phyloP scores from a whole-genome alignment of 345 rosid genomes.

The Eutrema heterophyllum region DNA sequence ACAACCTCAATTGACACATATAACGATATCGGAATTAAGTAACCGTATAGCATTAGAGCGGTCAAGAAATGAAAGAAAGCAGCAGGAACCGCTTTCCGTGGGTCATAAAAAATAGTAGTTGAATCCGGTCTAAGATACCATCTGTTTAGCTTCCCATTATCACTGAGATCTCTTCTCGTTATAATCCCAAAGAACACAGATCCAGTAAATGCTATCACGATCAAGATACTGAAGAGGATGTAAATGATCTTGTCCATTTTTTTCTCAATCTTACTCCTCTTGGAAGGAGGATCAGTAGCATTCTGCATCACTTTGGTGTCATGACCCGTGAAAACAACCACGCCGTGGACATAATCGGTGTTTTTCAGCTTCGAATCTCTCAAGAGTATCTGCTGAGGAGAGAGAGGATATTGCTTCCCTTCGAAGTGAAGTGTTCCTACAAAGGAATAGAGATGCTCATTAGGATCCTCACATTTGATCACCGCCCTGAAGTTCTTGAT shows the following conservation, averaged over 20 bases:
- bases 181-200: slow-evolving; percentile 59
- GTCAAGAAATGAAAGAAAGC: slow-evolving; percentile 85
- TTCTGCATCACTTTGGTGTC: slow-evolving; percentile 98
- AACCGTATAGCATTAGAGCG: slow-evolving; percentile 85
- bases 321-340: slow-evolving; percentile 84
- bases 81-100: slow-evolving; percentile 46
- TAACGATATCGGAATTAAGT: slow-evolving; percentile 85
- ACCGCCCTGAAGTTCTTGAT: slow-evolving; percentile 40
- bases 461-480: slow-evolving; percentile 85
- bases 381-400: slow-evolving; percentile 69
- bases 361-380: slow-evolving; percentile 82
- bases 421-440: slow-evolving; percentile 58
- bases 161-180: slow-evolving; percentile 49
- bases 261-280: slow-evolving; percentile 84
- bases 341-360: slow-evolving; percentile 63
- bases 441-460: slow-evolving; percentile 67
- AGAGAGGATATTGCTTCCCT: slow-evolving; percentile 45
- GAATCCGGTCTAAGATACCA: slow-evolving; percentile 85
- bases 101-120: slow-evolving; percentile 56
- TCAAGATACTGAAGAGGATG: slow-evolving; percentile 67
- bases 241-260: slow-evolving; percentile 88
- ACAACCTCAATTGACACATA: slow-evolving; percentile 84
- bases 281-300: slow-evolving; percentile 77
- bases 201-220: slow-evolving; percentile 60
- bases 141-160: slow-evolving; percentile 42